Conservation (phyloP, 176 grass and related monocot genomes). For the Eleusine indica region DNA sequence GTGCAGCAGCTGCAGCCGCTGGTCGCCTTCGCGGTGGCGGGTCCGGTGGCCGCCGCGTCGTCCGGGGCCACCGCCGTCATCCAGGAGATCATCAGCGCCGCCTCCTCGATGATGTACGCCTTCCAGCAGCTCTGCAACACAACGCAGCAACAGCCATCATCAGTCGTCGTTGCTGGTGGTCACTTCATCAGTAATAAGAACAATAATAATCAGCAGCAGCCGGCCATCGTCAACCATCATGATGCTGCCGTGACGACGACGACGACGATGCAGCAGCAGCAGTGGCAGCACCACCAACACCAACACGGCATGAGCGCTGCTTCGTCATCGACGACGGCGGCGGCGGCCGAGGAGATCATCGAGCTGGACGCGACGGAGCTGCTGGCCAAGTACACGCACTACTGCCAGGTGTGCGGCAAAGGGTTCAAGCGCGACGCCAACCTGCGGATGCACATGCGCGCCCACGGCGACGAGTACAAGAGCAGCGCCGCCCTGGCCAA, state of each 20-base stretch:
- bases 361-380: constrained; percentile 77
- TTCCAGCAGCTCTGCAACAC: constrained; percentile 52
- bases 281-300: not conserved
- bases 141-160: not conserved
- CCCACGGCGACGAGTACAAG: constrained; percentile 99
- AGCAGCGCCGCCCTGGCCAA: constrained; percentile 71
- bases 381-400: constrained; percentile 94
- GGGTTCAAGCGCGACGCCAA: constrained; percentile 99
- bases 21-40: constrained; percentile 45
- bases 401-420: constrained; percentile 90
- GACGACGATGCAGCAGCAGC: not conserved
- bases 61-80: constrained; percentile 54
- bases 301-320: not conserved
- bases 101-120: constrained; percentile 81
- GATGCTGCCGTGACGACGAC: not conserved
- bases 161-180: not conserved
- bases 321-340: not conserved
- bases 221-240: not conserved
- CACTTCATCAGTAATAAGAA: not conserved
- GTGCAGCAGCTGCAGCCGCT: constrained; percentile 83
- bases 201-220: not conserved
- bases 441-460: constrained; percentile 97
- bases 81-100: constrained; percentile 68
- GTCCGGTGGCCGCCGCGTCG: constrained; percentile 32
- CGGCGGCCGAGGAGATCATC: constrained; percentile 47